These are phyloP conservation scores for Orbilia ellipsospora DNA, from an alignment of 2,329 filamentous ascomycete species.

Conservation along the genomic window DNA sequence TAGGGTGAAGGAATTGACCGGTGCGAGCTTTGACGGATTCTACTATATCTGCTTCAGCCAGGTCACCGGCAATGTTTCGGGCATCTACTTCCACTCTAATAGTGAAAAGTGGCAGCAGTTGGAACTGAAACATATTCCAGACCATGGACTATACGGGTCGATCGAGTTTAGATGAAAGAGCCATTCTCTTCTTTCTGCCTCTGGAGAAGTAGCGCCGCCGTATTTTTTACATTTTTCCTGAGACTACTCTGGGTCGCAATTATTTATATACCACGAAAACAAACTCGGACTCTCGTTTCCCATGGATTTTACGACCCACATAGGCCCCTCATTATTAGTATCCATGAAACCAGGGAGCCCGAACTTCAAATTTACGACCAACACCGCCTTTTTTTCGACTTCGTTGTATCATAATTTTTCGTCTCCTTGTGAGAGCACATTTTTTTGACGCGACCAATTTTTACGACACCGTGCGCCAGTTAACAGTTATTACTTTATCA, in stretches of 20 bases:
- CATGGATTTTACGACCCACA: background rate
- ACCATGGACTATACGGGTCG: conserved; percentile 83
- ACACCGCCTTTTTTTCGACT: conserved; percentile 1
- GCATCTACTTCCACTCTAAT: conserved; percentile 97
- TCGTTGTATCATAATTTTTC: conserved; percentile 49
- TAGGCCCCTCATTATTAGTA: background rate
- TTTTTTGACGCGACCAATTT: background rate
- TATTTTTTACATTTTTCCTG: background rate
- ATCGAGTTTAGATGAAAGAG: conserved; percentile 80
- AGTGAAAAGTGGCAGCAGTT: conserved; percentile 98
- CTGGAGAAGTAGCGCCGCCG: background rate
- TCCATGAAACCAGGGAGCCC: too few species aligned
- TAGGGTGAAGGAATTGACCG: conserved; percentile 86
- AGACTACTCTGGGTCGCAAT: background rate
- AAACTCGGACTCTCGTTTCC: background rate
- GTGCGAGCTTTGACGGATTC: conserved; percentile 97
- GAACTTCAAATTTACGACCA: background rate
- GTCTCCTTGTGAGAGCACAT: background rate
- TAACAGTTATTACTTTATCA: conserved; percentile 28
- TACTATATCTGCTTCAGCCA: conserved; percentile 99
- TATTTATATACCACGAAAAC: background rate
- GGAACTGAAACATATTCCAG: conserved; percentile 86
- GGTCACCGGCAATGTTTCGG: conserved; percentile 82
- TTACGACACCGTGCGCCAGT: conserved; percentile 38
- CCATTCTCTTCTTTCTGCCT: background rate